These are phyloP conservation scores for Diversispora eburnea DNA, from an alignment of 192 early-diverging fungal species.

Conservation along the genomic window DNA sequence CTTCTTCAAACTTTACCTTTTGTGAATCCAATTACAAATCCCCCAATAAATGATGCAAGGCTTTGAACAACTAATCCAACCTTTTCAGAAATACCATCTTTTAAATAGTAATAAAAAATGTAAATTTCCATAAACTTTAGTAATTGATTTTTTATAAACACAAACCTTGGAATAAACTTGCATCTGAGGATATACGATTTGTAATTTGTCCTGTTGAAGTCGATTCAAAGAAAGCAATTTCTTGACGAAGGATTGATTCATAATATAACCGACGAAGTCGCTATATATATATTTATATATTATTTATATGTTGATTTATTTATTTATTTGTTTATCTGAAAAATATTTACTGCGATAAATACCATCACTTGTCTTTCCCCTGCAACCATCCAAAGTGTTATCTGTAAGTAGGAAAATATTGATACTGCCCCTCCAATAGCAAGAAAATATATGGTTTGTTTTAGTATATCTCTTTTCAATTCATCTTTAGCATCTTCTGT, in stretches of 20 bases:
- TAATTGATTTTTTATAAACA: too few relatives aligned
- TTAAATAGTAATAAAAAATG: too few relatives aligned
- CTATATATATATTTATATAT: background rate
- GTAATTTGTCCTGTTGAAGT: constrained; percentile 70
- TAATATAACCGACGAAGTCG: constrained; percentile 74
- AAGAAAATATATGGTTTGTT: constrained; percentile 28
- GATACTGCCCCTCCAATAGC: constrained; percentile 55
- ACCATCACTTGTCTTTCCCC: constrained; percentile 51
- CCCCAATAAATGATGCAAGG: too few relatives aligned
- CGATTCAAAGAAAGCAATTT: constrained; percentile 83
- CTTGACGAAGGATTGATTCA: constrained; percentile 73
- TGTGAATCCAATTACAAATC: too few relatives aligned
- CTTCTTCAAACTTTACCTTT: too few relatives aligned
- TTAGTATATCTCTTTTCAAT: background rate
- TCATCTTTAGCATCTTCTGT: background rate
- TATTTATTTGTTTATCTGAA: too few relatives aligned
- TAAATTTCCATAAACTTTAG: too few relatives aligned
- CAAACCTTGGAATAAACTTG: background rate
- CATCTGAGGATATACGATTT: constrained; percentile 43
- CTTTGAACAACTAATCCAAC: too few relatives aligned
- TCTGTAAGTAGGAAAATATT: constrained; percentile 54
- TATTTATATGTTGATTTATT: too few relatives aligned
- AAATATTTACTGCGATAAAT: background rate
- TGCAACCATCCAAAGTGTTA: constrained; percentile 60
- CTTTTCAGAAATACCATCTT: too few relatives aligned